Evolutionary conservation across 306 rosid species (phyloP), one percentile per base, ranked within the genome.

Genomic region (Vigna reflexopilosa): DNA sequence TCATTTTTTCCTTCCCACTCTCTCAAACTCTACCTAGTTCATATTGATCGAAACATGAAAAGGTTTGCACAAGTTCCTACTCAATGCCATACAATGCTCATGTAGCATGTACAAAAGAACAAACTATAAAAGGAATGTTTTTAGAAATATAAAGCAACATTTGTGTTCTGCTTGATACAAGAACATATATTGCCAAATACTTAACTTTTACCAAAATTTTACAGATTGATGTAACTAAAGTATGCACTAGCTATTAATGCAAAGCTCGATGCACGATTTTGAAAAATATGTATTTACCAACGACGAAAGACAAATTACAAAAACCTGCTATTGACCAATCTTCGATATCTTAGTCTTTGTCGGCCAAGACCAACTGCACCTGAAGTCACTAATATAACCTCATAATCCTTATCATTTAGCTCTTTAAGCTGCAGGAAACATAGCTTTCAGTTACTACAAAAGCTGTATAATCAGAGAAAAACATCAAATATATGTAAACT

Each of bases 301-400:
- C 26, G 42, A 76, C 51, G 59, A 59, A 55, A 22, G 65, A 79
- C 54, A 75, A 73, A 65, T n/a, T 50, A 20, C 3, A 55, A 42
- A 51, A 79, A 95, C 98, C 98, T 93, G 96, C 95, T 90, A 72
- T 93, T 93, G 13, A 91, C 90, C 82, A 93, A 82, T 91, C 85
- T 90, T 64, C 98, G 85, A 85, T 88, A 93, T 85, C 88, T 83
- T 61, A 93, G 90, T 88, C 98, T 90, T 75, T 93, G 97, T 16
- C 92, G 85, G 62, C 97, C 98, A 76, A 93, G 88, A 50, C 97
- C 98, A 56, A 93, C 96, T 50, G 98, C 98, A 1, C 98, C 98
- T 58, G 98, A 93, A 74, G 95, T 85, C 70, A 91, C 98, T 86
- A 93, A 70, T 80, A 93, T 91, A 51, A 91, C 96, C 73, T 91